Base-by-base conservation (phyloP, 148 eudicot species). In the Rhododendron griersonianum region DNA sequence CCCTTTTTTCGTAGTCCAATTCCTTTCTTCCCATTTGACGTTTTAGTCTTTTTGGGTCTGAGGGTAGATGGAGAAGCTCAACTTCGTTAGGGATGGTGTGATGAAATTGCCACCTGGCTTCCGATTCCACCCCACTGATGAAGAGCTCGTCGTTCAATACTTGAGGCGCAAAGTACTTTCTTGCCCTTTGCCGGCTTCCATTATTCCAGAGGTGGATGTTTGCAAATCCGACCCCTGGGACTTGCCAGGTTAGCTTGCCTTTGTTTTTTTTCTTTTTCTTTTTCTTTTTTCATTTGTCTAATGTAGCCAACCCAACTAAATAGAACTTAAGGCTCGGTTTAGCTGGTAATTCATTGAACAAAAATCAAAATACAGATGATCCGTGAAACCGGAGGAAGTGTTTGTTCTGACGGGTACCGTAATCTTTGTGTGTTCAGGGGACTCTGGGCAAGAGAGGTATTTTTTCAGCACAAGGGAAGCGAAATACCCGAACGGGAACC, bases 171-270 rank as follows among this genome's bases (percentile, higher is more conserved):
- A 96, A 86, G 99, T 92, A 0, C 84, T 88, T 7, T 84, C 92
- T 7, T 90, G 30, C 53, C 99, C 99, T 83, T 86, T 95, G 89
- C 99, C 99, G 6, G 99, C 99, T 81, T 92, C 98, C 14, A 91
- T 96, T 82, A 93, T 96, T 83, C 94, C 93, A 1, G 98, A 95
- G 48, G 90, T 92, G 11, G 98, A 96, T 73, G 96, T 96, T 50
- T 96, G 98, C 98, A 94, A 92, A 86, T 89, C 95, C 84, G 98
- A 96, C 84, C 99, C 99, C 23, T 96, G 99, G 99, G 96, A 94
- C 87, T 94, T 96, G 88, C 99, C 98, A 88, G 99, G 99, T 96
- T 21, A 81, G 71, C 61, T 74, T 67, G 35, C 71, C 11, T 19
- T 59, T 4, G 8, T 59, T 19, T 59, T 59, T 57, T 6, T 57